phyloP scores from a whole-genome alignment of 768 basidiomycete genomes.

The Pholiota conissans region DNA sequence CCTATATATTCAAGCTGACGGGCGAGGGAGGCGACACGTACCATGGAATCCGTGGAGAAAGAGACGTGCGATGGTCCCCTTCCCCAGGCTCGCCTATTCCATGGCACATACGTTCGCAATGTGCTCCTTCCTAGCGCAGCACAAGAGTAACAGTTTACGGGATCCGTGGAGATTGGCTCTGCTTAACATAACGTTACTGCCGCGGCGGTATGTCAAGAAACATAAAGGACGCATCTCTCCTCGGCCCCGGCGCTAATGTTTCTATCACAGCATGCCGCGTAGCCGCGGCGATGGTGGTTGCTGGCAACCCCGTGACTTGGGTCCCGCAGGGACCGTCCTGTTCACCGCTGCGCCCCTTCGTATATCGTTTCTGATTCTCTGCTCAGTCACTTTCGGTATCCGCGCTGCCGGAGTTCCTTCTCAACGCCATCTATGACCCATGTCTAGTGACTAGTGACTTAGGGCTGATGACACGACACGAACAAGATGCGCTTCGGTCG shows the following conservation, averaged over 20 bases:
- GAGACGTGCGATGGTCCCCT: too few relatives aligned
- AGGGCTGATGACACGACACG: too few relatives aligned
- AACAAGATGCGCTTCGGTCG: too few relatives aligned
- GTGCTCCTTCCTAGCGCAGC: background rate
- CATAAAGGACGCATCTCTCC: background rate
- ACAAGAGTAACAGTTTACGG: slow-evolving; percentile 4
- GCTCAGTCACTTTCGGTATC: background rate
- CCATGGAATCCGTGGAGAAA: slow-evolving; percentile 5
- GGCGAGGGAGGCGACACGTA: background rate
- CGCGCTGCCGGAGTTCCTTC: background rate
- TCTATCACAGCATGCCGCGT: background rate
- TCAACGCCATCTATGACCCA: too few relatives aligned
- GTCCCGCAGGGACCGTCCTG: background rate
- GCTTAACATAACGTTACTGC: background rate
- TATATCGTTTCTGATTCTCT: too few relatives aligned
- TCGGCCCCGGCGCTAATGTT: slow-evolving; percentile 4
- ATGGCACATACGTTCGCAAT: background rate
- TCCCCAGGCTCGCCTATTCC: background rate
- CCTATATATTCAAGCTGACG: background rate
- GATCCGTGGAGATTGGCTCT: slow-evolving; percentile 9
- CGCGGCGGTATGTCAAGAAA: slow-evolving; percentile 1
- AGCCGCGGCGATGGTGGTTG: background rate
- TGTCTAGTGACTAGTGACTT: too few relatives aligned
- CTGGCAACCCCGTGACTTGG: background rate
- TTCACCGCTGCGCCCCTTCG: too few relatives aligned